Base-by-base conservation (phyloP, 495 filamentous ascomycete species). In the Aspergillus wentii region DNA sequence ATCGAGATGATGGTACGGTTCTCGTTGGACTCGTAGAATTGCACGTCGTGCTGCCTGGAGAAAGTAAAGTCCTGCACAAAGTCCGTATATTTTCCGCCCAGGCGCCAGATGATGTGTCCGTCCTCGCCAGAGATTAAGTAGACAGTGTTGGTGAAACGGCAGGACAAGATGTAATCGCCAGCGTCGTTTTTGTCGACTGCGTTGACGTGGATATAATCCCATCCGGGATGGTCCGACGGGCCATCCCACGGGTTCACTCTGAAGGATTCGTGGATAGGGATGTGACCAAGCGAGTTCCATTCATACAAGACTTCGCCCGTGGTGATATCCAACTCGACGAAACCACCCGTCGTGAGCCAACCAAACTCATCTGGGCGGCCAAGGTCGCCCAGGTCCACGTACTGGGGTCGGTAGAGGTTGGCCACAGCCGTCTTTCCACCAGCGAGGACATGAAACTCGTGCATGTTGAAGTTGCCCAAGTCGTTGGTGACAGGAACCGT, bases 11-110 rank as follows among this genome's bases (percentile, higher is more conserved):
- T 59, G 23, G 71, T 66, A 38, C 62, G 52, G 9, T 71, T 75
- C n/a, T 59, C 59, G 44, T 73, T 57, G 14, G 75, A 67, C 13
- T 61, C 61, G 33, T 77, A 38, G 48, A 72, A 79, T 14, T 75
- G 69, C 9, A 70, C 78, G 48, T 82, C 69, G 44, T 83, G 78
- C 52, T 83, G 78, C 46, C 68, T 74, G 25, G 71, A 72, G 54
- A 83, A 82, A 1, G 66, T 57, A 47, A 75, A 74, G 41, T 70
- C 64, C 21, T 47, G 50, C 4, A 52, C 44, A 28, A 76, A 72
- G 28, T 68, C 54, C 37, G 69, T 50, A 34, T 57, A 49, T 38
- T 57, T 35, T 16, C 77, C 78, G 30, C 73, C 63, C 23, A 83
- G 58, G 8, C 71, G 67, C 79, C 79, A 83, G 40, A 79, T 65